Evolutionary conservation across 495 filamentous ascomycete genomes (phyloP).

Genomic region (Penicillium egyptiacum): DNA sequence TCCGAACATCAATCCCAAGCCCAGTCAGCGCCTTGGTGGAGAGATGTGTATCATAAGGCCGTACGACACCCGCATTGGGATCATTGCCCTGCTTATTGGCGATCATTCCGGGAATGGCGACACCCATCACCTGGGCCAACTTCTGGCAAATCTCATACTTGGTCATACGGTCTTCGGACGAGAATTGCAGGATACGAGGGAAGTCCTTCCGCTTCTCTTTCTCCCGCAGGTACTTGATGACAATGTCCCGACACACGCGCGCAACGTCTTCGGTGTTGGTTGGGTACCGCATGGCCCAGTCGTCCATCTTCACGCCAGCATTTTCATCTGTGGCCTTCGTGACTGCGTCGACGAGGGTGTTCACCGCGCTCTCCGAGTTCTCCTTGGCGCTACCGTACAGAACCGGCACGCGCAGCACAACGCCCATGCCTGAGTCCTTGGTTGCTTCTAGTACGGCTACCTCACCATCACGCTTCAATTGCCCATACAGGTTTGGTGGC

Average conservation of each 20-base stretch:
- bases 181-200: conserved; percentile 80
- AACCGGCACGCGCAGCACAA: conserved; percentile 84
- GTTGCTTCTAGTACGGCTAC: conserved; percentile 64
- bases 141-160: conserved; percentile 89
- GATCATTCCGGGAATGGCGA: conserved; percentile 69
- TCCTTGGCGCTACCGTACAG: conserved; percentile 69
- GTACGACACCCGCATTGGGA: conserved; percentile 68
- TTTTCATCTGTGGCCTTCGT: conserved; percentile 63
- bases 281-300: conserved; percentile 83
- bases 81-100: conserved; percentile 75
- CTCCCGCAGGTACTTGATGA: conserved; percentile 62
- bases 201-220: conserved; percentile 45
- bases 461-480: conserved; percentile 87
- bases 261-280: conserved; percentile 86
- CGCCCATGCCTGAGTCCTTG: conserved; percentile 51
- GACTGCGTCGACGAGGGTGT: conserved; percentile 72
- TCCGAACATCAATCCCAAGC: conserved; percentile 72
- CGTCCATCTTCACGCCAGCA: conserved; percentile 73
- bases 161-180: conserved; percentile 80
- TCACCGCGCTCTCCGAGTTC: conserved; percentile 76
- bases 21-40: conserved; percentile 74
- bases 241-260: conserved; percentile 72
- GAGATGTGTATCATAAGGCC: conserved; percentile 88
- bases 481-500: conserved; percentile 84
- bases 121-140: conserved; percentile 77